Evolutionary conservation across 257 asterid genomes (phyloP), one percentile per base, ranked within the genome.

Genomic region (Nicotiana obtusifolia): DNA sequence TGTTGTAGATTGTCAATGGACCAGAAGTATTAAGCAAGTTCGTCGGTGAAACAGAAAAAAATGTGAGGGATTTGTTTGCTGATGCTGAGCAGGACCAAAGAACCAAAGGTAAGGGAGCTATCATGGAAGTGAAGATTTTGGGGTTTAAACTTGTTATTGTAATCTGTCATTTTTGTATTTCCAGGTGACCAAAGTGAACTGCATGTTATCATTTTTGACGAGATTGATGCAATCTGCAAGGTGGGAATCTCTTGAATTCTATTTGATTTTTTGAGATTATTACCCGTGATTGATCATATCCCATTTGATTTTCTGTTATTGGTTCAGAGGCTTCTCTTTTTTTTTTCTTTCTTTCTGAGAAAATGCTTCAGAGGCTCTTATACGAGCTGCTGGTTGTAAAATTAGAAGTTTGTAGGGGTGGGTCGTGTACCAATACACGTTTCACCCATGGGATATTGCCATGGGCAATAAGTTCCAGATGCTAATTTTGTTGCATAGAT

Each of bases 181-280:
- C 84, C 94, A 96, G 99, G 99, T 77, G 99, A 96, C 86, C 95
- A 96, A 84, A 96, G 99, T 69, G 99, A 94, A 19, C 85, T 96
- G 90, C 99, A 96, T 84, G 96, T 96, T 85, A 96, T 96, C 86
- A 94, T 96, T 80, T 96, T 96, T 89, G 99, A 94, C 87, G 99
- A 96, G 90, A 96, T 96, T 84, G 99, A 96, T 90, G 99, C 99
- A 75, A 96, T 96, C 85, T 96, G 99, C 84, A 96, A 96, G 99
- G 99, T 96, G 90, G 7, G 88, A 41, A 66, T 20, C 80, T 71
- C 69, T 20, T 57, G 85, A 81, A 31, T 47, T 75, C 64, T 44
- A 6, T 15, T 9, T 47, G 24, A 14, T 73, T 73, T 22, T 22
- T 73, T 47, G 24, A 26, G 60, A 73, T 73, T 73, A 8, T 22